These are phyloP conservation scores for Leccinum imitatum DNA, from an alignment of 768 basidiomycete species.

Conservation along the genomic window DNA sequence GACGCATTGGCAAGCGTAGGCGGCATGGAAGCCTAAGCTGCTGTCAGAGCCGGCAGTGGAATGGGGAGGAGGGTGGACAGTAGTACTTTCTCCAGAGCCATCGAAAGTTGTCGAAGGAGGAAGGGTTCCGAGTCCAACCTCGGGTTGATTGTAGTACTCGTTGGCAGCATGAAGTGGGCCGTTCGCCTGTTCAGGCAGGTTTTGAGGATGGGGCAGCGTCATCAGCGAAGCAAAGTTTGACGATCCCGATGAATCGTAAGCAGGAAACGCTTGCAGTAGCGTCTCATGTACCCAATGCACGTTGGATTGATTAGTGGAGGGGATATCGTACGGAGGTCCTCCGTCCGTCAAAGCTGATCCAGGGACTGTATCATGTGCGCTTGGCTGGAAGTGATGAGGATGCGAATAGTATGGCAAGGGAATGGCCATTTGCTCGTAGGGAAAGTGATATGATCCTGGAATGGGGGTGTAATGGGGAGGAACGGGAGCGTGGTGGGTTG, in stretches of 20 bases:
- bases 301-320: background rate
- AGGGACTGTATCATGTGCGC: background rate
- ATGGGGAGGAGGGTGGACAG: background rate
- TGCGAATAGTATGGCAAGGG: background rate
- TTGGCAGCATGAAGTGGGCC: background rate
- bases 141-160: background rate
- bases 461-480: background rate
- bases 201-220: background rate
- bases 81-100: background rate
- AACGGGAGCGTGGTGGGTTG: background rate
- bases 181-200: background rate
- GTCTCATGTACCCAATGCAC: background rate
- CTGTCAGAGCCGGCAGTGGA: background rate
- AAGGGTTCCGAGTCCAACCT: background rate
- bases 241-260: too few species aligned
- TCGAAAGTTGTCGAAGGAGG: background rate
- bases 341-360: background rate
- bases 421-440: background rate
- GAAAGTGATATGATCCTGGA: background rate
- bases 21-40: background rate
- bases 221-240: background rate
- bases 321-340: background rate
- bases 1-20: slow-evolving; percentile 6
- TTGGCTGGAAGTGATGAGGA: background rate
- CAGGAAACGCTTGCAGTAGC: background rate